Percentiles rank a stretch among this genome's conserved stretches.
Evolutionary conservation across 441 rosid species (phyloP).

Genomic region (Gossypium davidsonii): DNA sequence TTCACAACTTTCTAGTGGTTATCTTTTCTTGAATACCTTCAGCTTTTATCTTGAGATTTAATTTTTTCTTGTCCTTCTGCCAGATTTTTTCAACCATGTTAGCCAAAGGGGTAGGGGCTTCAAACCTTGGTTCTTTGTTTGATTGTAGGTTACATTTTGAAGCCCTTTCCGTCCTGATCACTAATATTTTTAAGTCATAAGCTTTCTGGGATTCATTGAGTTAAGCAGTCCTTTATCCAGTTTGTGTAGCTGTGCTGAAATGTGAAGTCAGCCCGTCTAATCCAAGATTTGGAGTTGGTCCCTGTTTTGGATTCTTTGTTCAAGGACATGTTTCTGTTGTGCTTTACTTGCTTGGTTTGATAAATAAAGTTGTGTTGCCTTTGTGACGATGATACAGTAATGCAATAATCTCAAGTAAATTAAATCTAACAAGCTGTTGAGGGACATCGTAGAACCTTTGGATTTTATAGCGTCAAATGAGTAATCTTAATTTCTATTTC

Average conservation of each 20-base stretch:
- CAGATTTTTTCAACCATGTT: background rate
- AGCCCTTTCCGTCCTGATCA: background rate
- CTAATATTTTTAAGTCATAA: background rate
- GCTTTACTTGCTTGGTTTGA: too few species aligned
- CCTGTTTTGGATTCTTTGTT: too few species aligned
- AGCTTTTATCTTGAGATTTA: too few species aligned
- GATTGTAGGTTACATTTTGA: background rate
- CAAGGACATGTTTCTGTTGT: too few species aligned
- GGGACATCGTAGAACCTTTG: background rate
- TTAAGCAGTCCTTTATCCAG: background rate
- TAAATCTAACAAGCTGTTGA: background rate
- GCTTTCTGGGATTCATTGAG: background rate
- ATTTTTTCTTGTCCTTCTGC: background rate
- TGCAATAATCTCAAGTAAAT: background rate
- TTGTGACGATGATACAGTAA: too few species aligned
- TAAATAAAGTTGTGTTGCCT: too few species aligned
- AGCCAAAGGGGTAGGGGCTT: background rate
- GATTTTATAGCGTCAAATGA: background rate
- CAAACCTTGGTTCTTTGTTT: background rate
- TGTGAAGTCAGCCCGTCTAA: too few species aligned
- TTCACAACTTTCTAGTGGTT: too few species aligned
- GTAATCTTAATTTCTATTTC: background rate
- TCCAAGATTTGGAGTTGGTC: too few species aligned
- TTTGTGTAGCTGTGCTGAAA: background rate
- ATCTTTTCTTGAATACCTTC: too few species aligned